Evolutionary conservation across 345 rosid genomes (phyloP), one percentile per base, ranked within the genome.

Genomic region (Noccaea bulbosa): DNA sequence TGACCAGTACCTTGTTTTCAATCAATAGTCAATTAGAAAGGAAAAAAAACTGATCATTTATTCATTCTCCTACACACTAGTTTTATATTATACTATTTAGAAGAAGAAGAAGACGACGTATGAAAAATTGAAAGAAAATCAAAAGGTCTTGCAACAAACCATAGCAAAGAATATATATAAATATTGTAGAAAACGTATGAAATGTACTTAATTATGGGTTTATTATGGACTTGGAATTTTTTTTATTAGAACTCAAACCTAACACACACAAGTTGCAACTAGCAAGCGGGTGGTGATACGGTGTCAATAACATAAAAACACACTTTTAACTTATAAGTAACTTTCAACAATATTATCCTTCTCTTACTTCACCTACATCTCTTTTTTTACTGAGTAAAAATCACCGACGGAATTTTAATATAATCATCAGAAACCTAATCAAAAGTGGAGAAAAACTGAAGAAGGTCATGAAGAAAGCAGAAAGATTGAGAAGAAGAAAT

Each of bases 231-330:
- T 52, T 30, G 38, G 10, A 30, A 6, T 11, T 33, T 52, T 2
- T 20, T 6, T 30, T 30, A 52, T 30, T 54, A 33, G 8, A 49
- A 39, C 16, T 9, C 40, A 40, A 67, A 67, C 50, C 39, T 24
- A 49, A 20, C 64, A 68, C 44, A 53, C 45, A 44, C 22, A 20
- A 56, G 49, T 5, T 68, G 15, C 17, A 40, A 40, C 69, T n/a
- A 65, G 8, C 32, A 38, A 65, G 24, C 48, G 10, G 33, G 38
- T 38, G 4, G 70, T n/a, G 27, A 52, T 8, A 32, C 4, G 62
- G 34, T 67, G 22, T 20, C 52, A 68, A 55, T 17, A 17, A 17
- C 20, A 17, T 0, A 17, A 17, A 17, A 17, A 17, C 20, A 17
- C 20, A 17, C 20, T 17, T 17, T 1, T 17, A 17, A 17, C 20